Conservation (phyloP, 2,329 filamentous ascomycete species). For the Phyllosticta citriasiana region DNA sequence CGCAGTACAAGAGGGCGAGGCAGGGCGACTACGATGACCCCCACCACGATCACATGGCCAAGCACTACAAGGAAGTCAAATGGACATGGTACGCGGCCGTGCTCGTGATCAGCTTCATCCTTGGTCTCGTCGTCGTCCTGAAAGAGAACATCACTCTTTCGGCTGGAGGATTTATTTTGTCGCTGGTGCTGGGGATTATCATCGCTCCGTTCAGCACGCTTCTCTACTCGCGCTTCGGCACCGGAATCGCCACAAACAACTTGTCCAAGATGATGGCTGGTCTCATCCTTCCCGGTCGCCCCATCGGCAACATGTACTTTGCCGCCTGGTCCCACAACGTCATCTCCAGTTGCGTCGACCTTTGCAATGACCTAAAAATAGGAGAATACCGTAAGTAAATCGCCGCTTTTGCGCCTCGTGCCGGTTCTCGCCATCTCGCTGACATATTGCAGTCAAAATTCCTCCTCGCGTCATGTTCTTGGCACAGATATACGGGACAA, state of each 20-base stretch:
- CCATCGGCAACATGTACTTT: slow-evolving; percentile 50
- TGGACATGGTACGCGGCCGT: slow-evolving; percentile 27
- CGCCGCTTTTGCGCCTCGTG: no score
- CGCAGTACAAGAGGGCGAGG: slow-evolving; percentile 38
- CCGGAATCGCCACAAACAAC: slow-evolving; percentile 50
- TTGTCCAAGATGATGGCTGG: slow-evolving; percentile 49
- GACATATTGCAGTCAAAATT: slow-evolving; percentile 35
- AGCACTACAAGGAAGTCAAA: slow-evolving; percentile 42
- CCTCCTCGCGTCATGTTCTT: slow-evolving; percentile 46
- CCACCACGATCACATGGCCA: slow-evolving; percentile 44
- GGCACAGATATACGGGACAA: slow-evolving; percentile 46
- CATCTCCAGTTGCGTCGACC: slow-evolving; percentile 40
- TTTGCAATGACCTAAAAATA: slow-evolving; percentile 47
- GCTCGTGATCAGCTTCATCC: slow-evolving; percentile 12
- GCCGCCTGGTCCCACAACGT: slow-evolving; percentile 50
- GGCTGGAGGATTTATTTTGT: background rate
- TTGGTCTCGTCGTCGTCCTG: slow-evolving; percentile 16
- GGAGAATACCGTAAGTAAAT: slow-evolving; percentile 44
- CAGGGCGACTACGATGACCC: slow-evolving; percentile 37
- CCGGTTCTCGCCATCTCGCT: background rate
- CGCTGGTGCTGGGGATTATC: background rate
- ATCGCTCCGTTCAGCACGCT: slow-evolving; percentile 46
- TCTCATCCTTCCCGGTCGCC: slow-evolving; percentile 40
- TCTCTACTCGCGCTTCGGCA: slow-evolving; percentile 44
- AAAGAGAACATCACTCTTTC: background rate